phyloP scores from a whole-genome alignment of 371 early-diverging fungal genomes.

The Mortierella sp. region DNA sequence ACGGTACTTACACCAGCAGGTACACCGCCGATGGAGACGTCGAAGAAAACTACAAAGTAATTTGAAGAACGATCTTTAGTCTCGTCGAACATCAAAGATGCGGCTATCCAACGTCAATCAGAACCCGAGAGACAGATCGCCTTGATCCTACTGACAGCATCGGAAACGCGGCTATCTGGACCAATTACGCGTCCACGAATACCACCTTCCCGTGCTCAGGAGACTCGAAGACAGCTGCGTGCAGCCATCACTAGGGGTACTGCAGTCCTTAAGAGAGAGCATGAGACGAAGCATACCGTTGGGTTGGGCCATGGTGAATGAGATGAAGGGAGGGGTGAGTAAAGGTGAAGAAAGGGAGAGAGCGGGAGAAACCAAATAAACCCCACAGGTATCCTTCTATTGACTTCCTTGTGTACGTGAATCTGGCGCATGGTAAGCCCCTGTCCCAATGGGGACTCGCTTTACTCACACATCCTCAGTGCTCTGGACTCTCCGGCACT shows the following conservation, averaged over 20 bases:
- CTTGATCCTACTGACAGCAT: neutral
- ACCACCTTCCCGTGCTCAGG: neutral
- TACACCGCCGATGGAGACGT: slow-evolving; percentile 70
- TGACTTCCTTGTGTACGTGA: slow-evolving; percentile 18
- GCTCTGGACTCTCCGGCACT: no score
- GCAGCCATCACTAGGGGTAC: no score
- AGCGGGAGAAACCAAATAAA: slow-evolving; percentile 4
- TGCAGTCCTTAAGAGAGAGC: no score
- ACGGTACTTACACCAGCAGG: slow-evolving; percentile 59
- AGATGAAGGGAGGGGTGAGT: slow-evolving; percentile 7
- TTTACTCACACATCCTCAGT: no score
- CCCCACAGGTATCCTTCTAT: slow-evolving; percentile 18
- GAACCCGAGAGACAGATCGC: neutral
- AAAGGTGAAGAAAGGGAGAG: slow-evolving; percentile 9
- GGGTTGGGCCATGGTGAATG: slow-evolving; percentile 12
- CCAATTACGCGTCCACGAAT: slow-evolving; percentile 8
- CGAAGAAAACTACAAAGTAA: slow-evolving; percentile 70
- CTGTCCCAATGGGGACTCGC: no score
- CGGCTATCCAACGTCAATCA: no score
- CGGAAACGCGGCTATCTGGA: neutral
- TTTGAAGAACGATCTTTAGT: neutral
- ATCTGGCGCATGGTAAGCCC: no score
- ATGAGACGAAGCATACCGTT: slow-evolving; percentile 16
- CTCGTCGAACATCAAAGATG: no score
- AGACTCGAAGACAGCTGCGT: neutral